Conservation (phyloP, 2,329 filamentous ascomycete species). For the Aschersonia sp. region DNA sequence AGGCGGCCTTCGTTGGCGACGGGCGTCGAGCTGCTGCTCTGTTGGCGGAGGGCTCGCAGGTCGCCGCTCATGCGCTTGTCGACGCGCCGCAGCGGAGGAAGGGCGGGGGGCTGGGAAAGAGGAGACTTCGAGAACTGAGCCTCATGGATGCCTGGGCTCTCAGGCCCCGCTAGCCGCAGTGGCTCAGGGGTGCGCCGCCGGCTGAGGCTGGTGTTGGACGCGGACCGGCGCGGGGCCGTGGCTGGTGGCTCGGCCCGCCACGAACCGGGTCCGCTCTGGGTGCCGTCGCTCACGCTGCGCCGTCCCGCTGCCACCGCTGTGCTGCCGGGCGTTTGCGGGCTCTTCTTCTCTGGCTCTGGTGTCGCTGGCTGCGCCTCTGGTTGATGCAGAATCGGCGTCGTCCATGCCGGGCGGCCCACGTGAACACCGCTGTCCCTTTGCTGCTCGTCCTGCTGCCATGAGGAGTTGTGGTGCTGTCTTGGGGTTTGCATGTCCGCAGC, state of each 20-base stretch:
- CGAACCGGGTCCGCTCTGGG: constrained; percentile 1
- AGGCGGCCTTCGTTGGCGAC: constrained; percentile 78
- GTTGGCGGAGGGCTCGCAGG: constrained; percentile 31
- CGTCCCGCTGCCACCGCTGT: not conserved
- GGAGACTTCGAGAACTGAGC: constrained; percentile 9
- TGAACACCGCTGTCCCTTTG: constrained; percentile 43
- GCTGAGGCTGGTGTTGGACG: constrained; percentile 35
- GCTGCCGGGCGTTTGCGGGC: constrained; percentile 4
- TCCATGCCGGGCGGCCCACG: constrained; percentile 27
- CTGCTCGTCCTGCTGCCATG: constrained; percentile 13
- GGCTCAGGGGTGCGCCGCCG: constrained; percentile 38
- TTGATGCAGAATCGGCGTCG: constrained; percentile 25
- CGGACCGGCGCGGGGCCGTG: constrained; percentile 22
- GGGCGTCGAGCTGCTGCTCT: constrained; percentile 36
- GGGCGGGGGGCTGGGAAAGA: constrained; percentile 24
- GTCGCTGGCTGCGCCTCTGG: constrained; percentile 20
- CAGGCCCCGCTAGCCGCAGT: constrained; percentile 37
- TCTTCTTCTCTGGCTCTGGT: constrained; percentile 30
- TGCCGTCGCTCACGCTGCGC: not conserved
- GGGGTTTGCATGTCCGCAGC: constrained; percentile 18
- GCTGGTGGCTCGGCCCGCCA: constrained; percentile 7
- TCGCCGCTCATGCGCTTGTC: constrained; percentile 60
- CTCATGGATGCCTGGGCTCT: constrained; percentile 41
- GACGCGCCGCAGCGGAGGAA: constrained; percentile 54
- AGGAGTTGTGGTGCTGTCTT: too few relatives aligned